phyloP scores from a whole-genome alignment of 139 green algal genomes.

The Closterium sp. region DNA sequence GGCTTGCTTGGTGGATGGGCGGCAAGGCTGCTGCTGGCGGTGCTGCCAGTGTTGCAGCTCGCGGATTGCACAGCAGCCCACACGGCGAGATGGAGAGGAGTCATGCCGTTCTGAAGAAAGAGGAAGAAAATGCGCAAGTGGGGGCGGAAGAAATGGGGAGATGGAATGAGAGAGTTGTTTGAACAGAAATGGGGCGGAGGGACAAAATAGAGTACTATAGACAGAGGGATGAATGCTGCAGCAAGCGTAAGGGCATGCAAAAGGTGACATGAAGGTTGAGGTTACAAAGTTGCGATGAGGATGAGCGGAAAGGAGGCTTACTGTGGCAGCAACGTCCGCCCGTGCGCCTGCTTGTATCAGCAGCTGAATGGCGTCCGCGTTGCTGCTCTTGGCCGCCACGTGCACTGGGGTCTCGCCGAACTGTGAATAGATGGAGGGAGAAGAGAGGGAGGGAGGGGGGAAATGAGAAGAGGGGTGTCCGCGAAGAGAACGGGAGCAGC shows the following conservation, averaged over 20 bases:
- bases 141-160: neutral
- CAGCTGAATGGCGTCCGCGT: neutral
- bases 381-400: neutral
- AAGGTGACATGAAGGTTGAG: neutral
- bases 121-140: neutral
- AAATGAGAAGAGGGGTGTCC: neutral
- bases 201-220: too few relatives aligned
- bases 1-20: neutral
- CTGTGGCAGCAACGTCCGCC: neutral
- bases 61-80: neutral
- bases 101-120: constrained; percentile 16
- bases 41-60: too few relatives aligned
- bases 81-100: constrained; percentile 16
- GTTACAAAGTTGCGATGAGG: too few relatives aligned
- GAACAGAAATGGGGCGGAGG: too few relatives aligned
- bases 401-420: neutral
- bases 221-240: neutral
- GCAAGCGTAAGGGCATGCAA: neutral
- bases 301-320: neutral
- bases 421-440: neutral
- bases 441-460: neutral
- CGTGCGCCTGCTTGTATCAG: neutral
- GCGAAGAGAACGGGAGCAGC: neutral
- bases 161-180: too few relatives aligned
- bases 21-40: neutral